Evolutionary conservation across 768 basidiomycete genomes (phyloP).

Genomic region (Piloderma croceum): DNA sequence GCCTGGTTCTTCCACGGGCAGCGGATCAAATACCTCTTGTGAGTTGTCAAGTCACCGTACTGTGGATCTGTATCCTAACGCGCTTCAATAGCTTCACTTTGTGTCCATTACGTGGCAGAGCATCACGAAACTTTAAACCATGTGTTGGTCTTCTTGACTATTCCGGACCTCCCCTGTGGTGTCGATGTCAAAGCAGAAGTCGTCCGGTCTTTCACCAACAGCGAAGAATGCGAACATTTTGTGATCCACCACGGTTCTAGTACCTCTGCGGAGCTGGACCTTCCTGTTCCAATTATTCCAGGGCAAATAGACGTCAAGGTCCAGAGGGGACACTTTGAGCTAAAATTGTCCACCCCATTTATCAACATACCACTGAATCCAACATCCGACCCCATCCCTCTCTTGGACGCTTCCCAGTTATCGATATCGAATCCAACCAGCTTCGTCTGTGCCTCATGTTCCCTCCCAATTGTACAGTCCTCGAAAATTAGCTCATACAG

Average conservation of each 20-base stretch:
- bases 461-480: conserved; percentile 58
- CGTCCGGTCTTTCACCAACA: conserved; percentile 38
- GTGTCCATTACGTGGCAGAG: conserved; percentile 59
- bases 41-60: too few relatives aligned
- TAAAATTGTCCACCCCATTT: conserved; percentile 50
- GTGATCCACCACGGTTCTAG: conserved; percentile 56
- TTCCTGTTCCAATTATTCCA: conserved; percentile 50
- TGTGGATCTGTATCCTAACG: too few relatives aligned
- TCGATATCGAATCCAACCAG: conserved; percentile 46
- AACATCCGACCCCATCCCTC: conserved; percentile 33
- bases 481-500: conserved; percentile 51
- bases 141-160: conserved; percentile 67
- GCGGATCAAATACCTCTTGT: too few relatives aligned
- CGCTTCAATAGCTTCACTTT: too few relatives aligned
- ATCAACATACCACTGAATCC: conserved; percentile 15
- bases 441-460: conserved; percentile 78
- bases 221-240: conserved; percentile 45
- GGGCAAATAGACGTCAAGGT: conserved; percentile 58
- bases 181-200: conserved; percentile 64
- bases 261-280: conserved; percentile 50
- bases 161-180: conserved; percentile 43
- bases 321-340: conserved; percentile 59
- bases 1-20: too few relatives aligned
- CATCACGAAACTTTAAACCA: conserved; percentile 83
- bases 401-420: conserved; percentile 71